Evolutionary conservation across 495 filamentous ascomycete genomes (phyloP).

Genomic region (Cairneyella variabilis): DNA sequence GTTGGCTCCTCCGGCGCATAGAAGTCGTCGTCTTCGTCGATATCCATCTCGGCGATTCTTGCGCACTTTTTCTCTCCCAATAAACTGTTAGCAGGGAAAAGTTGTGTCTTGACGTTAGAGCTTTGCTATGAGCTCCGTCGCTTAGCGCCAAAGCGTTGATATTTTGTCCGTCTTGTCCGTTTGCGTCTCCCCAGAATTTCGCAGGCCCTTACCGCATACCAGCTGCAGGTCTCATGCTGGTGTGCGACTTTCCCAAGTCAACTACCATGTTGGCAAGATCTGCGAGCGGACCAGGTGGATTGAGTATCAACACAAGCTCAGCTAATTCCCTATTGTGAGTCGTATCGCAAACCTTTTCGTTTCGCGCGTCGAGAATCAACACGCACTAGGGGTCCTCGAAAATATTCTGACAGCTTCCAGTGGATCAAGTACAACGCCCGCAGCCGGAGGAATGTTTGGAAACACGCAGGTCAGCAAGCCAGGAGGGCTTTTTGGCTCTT

Average conservation of each 20-base stretch:
- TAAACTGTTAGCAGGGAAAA: neutral
- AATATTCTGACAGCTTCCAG: slow-evolving; percentile 18
- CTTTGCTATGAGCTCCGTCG: slow-evolving; percentile 12
- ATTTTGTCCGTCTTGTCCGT: slow-evolving; percentile 14
- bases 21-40: slow-evolving; percentile 69
- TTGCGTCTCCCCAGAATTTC: slow-evolving; percentile 3
- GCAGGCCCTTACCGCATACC: neutral
- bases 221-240: neutral
- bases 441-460: slow-evolving; percentile 40
- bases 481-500: slow-evolving; percentile 44
- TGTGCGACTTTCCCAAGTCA: too few species aligned
- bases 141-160: slow-evolving; percentile 12
- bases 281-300: slow-evolving; percentile 61
- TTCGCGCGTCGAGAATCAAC: neutral
- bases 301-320: slow-evolving; percentile 75
- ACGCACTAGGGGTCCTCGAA: neutral
- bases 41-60: slow-evolving; percentile 49
- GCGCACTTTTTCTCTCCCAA: neutral
- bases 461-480: slow-evolving; percentile 30
- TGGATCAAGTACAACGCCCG: slow-evolving; percentile 24
- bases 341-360: neutral
- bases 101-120: slow-evolving; percentile 4
- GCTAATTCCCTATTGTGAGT: slow-evolving; percentile 71
- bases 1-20: slow-evolving; percentile 47
- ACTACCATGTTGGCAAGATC: slow-evolving; percentile 56